Base-by-base conservation (phyloP, 1,284 basidiomycete genomes). In the Cutaneotrichosporon daszewskae region DNA sequence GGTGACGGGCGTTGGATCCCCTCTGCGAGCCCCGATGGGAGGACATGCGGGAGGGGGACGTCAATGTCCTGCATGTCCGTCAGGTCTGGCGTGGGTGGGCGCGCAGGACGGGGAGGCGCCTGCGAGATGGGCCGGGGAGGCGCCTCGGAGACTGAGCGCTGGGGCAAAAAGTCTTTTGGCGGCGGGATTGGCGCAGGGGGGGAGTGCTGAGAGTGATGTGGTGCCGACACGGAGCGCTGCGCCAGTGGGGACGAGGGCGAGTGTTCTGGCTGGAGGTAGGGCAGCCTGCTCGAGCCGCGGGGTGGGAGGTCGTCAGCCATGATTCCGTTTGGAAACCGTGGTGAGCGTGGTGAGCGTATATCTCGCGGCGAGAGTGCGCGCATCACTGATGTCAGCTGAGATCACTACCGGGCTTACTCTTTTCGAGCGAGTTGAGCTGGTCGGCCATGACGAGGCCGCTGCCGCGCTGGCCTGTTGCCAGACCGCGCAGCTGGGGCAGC, bases 401-500 rank as follows among this genome's bases (percentile, higher is more conserved):
- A 3, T 14, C 14, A 3, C 5, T 6, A 23, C 4, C 17, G 18
- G 17, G 29, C 43, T 45, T 20, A 45, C 43, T 60, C 51, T 54
- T 57, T 51, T 72, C 69, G 10, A 72, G 53, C 39, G 61, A 56
- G 45, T 66, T 66, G 28, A 72, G 51, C 47, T 69, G 60, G 18
- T 70, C 66, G 17, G 59, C 60, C 64, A 72, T 70, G 32, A 72
- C 61, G 16, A 69, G 26, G 3, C 64, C 64, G 41, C 66, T 69
- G 8, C 60, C 66, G 26, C 69, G 48, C 52, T 65, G 64, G 37
- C 64, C 62, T 18, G 50, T 43, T 10, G 17, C 37, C 13, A 16
- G 18, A 22, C 22, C 16, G 18, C 29, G 22, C 14, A 25, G 32
- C 18, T 49, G 14, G 16, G 16, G 17, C 10, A 38, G 17, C 14